phyloP scores from a whole-genome alignment of 2,329 filamentous ascomycete species.

The Cordyceps javanica region DNA sequence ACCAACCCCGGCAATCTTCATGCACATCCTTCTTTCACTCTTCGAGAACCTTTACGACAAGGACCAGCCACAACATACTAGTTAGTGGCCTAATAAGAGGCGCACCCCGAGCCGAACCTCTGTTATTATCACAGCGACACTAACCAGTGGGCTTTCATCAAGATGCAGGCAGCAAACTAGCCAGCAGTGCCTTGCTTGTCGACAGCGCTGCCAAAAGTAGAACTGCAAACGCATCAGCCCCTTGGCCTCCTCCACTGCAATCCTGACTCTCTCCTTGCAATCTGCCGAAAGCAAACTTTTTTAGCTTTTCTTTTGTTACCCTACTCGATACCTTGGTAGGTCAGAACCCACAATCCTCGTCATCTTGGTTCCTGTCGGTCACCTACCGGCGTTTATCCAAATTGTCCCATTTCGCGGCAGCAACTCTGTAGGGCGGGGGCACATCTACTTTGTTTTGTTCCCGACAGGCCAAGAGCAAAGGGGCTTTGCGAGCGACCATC shows the following conservation, averaged over 20 bases:
- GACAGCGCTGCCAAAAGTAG: not conserved
- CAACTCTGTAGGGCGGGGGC: not conserved
- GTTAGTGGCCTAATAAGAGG: not conserved
- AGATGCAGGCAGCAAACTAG: not conserved
- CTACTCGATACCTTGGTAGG: too few relatives aligned
- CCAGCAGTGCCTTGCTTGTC: not conserved
- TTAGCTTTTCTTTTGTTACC: not conserved
- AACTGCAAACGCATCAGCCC: not conserved
- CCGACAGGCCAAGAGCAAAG: too few relatives aligned
- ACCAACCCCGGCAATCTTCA: conserved; percentile 4
- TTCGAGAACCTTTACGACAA: conserved; percentile 5
- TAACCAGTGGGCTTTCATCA: not conserved
- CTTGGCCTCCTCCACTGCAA: not conserved
- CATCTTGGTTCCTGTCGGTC: not conserved
- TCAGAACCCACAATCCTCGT: not conserved
- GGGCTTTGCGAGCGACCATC: too few relatives aligned
- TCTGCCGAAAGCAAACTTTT: not conserved
- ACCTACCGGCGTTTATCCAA: not conserved
- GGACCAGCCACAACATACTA: not conserved
- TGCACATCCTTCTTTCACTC: not conserved
- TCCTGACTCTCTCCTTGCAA: not conserved
- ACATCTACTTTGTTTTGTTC: not conserved
- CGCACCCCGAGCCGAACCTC: not conserved
- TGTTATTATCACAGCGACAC: not conserved
- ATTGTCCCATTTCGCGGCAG: too few relatives aligned